These are phyloP conservation scores for Penicillium sp. DNA, from an alignment of 2,329 filamentous ascomycete species.

Conservation along the genomic window DNA sequence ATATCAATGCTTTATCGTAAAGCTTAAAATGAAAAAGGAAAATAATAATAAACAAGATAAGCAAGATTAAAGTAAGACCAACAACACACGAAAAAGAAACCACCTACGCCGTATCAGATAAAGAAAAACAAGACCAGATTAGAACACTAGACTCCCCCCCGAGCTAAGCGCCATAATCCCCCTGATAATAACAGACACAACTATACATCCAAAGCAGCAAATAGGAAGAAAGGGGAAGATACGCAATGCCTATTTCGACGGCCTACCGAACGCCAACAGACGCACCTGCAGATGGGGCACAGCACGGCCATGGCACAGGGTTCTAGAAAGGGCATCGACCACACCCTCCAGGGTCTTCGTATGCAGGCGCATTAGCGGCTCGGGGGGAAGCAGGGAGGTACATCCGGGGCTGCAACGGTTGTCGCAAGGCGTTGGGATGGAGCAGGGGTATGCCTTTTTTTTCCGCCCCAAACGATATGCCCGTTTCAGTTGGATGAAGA, in stretches of 20 bases:
- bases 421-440: slow-evolving; percentile 8
- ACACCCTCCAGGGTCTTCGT: slow-evolving; percentile 8
- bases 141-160: neutral
- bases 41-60: no score
- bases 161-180: neutral
- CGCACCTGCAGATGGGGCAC: slow-evolving; percentile 9
- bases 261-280: slow-evolving; percentile 6
- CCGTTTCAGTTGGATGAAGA: no score
- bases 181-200: neutral
- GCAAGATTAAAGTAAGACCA: no score
- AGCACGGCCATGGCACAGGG: slow-evolving; percentile 3
- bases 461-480: slow-evolving; percentile 7
- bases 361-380: slow-evolving; percentile 29
- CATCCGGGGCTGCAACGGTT: slow-evolving; percentile 20
- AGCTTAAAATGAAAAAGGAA: no score
- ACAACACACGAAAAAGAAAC: no score
- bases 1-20: no score
- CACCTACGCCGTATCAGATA: no score
- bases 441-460: slow-evolving; percentile 10
- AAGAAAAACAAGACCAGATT: neutral
- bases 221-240: neutral
- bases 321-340: slow-evolving; percentile 20
- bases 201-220: neutral
- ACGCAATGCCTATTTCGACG: slow-evolving; percentile 8
- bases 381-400: slow-evolving; percentile 31